Evolutionary conservation across 768 basidiomycete species (phyloP).

Genomic region (Lentinula guzmanii): DNA sequence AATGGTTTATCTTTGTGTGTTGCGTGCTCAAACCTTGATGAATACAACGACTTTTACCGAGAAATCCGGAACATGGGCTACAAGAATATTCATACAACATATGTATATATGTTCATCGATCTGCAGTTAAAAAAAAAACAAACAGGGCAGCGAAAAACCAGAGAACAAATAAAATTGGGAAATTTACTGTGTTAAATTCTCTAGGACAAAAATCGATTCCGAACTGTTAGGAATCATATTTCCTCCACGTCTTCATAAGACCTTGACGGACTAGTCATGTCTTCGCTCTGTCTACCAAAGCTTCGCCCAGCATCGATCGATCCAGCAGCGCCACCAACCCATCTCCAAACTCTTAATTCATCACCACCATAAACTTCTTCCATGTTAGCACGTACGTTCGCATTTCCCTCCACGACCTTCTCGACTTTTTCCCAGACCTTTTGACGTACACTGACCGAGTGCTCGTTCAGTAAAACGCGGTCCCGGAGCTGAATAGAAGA

Average conservation of each 20-base stretch:
- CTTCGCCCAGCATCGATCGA: not conserved
- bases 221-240: not conserved
- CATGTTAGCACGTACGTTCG: constrained; percentile 80
- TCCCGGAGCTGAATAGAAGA: constrained; percentile 87
- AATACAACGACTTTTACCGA: too few relatives aligned
- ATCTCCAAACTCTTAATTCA: constrained; percentile 86
- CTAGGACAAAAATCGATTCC: not conserved
- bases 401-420: constrained; percentile 81
- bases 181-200: too few relatives aligned
- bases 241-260: not conserved
- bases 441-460: constrained; percentile 58
- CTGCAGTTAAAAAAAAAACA: too few relatives aligned
- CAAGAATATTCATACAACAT: too few relatives aligned
- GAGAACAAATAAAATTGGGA: too few relatives aligned
- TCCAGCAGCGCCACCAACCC: constrained; percentile 59
- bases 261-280: not conserved
- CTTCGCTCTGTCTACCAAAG: not conserved
- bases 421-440: constrained; percentile 82
- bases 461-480: constrained; percentile 75
- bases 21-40: too few relatives aligned
- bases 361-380: constrained; percentile 84
- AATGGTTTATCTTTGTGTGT: too few relatives aligned
- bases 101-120: too few relatives aligned
- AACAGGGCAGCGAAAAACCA: too few relatives aligned
- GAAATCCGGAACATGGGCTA: too few relatives aligned